phyloP scores from a whole-genome alignment of 2,329 filamentous ascomycete species.

The Myriosclerotinia curreyana region DNA sequence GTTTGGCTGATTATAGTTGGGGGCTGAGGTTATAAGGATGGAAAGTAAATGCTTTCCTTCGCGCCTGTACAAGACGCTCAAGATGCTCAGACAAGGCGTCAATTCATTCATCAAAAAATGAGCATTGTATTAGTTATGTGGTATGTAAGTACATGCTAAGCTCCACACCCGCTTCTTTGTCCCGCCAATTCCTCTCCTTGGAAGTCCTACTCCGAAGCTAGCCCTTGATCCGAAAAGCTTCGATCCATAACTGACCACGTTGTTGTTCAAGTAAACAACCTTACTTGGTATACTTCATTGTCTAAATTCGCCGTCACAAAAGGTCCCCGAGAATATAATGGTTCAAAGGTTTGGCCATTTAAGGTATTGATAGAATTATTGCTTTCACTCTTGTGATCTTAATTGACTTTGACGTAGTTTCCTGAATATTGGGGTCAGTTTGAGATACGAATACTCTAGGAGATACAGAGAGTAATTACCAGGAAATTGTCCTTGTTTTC shows the following conservation, averaged over 20 bases:
- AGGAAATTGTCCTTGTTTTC: conserved; percentile 87
- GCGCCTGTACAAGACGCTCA: background rate
- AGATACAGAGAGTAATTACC: conserved; percentile 55
- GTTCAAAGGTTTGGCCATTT: conserved; percentile 12
- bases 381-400: background rate
- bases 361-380: conserved; percentile 17
- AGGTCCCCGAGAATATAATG: conserved; percentile 3
- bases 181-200: conserved; percentile 2
- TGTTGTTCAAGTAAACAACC: background rate
- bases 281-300: background rate
- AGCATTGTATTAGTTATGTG: conserved; percentile 20
- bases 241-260: background rate
- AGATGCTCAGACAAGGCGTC: background rate
- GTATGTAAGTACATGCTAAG: conserved; percentile 18
- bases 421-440: conserved; percentile 40
- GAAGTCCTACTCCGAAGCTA: conserved; percentile 3
- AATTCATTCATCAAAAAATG: conserved; percentile 8
- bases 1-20: background rate
- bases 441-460: background rate
- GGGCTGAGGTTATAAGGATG: background rate
- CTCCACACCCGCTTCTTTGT: background rate
- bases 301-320: conserved; percentile 6
- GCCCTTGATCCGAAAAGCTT: background rate
- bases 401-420: conserved; percentile 50
- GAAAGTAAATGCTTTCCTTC: background rate